Evolutionary conservation across 2,329 filamentous ascomycete species (phyloP).

Genomic region (Sclerotinia spermophila): DNA sequence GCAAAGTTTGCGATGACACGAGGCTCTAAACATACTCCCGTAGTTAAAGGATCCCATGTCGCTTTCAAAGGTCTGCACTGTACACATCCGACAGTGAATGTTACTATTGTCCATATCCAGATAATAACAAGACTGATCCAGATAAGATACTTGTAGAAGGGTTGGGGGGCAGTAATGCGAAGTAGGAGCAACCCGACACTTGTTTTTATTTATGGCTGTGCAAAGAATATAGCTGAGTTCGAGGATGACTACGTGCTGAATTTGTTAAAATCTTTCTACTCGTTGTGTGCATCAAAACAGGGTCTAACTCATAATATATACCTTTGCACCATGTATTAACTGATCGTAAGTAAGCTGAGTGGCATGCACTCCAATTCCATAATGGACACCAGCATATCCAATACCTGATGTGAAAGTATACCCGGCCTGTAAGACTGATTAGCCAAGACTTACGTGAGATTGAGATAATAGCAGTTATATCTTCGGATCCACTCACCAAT

Average conservation of each 20-base stretch:
- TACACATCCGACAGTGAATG: not conserved
- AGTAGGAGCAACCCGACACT: conserved; percentile 14
- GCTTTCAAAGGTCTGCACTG: conserved; percentile 8
- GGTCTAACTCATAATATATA: not conserved
- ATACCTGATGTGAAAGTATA: not conserved
- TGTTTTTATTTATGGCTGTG: conserved; percentile 6
- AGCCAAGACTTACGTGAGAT: not conserved
- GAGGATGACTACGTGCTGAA: not conserved
- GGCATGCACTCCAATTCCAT: conserved; percentile 1
- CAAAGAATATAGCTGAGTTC: not conserved
- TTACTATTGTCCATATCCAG: not conserved
- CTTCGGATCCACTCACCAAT: not conserved
- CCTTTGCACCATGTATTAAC: not conserved
- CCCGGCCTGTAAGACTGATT: not conserved
- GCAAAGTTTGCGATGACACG: not conserved
- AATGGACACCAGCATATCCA: not conserved
- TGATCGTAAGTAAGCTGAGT: not conserved
- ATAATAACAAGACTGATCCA: conserved; percentile 1
- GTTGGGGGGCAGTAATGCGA: conserved; percentile 1
- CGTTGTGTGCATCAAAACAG: not conserved
- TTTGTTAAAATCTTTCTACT: not conserved
- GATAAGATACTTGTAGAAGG: conserved; percentile 13
- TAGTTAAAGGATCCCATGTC: not conserved
- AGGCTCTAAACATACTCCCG: not conserved
- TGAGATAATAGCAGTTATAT: not conserved